These are phyloP conservation scores for Strombidium stylifer DNA, from an alignment of 73 alveolate species.

Conservation along the genomic window DNA sequence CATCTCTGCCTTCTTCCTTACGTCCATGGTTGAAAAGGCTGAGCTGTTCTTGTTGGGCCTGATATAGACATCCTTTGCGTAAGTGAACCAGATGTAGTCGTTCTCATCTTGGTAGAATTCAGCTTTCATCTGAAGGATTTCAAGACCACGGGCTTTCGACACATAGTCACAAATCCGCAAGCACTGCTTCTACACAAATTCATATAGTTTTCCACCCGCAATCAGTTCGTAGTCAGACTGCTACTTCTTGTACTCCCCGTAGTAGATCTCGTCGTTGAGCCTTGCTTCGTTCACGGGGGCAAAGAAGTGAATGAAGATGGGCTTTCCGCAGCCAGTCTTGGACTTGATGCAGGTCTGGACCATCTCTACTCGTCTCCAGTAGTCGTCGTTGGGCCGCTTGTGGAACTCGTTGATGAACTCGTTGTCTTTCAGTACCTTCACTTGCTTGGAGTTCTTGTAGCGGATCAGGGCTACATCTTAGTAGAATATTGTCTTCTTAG, in stretches of 20 bases:
- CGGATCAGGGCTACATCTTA: neutral
- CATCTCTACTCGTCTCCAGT: constrained; percentile 51
- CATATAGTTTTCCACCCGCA: constrained; percentile 5
- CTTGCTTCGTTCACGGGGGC: constrained; percentile 18
- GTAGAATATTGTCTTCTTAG: neutral
- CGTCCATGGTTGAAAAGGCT: no score
- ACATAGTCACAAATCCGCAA: constrained; percentile 43
- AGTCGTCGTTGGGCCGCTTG: constrained; percentile 47
- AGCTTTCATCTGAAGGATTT: constrained; percentile 47
- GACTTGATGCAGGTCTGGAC: constrained; percentile 48
- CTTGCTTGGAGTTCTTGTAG: constrained; percentile 5
- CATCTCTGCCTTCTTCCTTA: no score
- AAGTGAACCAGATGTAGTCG: constrained; percentile 51
- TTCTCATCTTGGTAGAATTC: constrained; percentile 53
- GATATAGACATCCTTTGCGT: constrained; percentile 29
- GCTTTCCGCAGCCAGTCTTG: constrained; percentile 40
- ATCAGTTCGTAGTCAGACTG: constrained; percentile 9
- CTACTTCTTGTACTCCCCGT: neutral
- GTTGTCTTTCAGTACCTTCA: constrained; percentile 51
- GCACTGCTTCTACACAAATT: constrained; percentile 25
- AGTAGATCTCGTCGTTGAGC: constrained; percentile 1
- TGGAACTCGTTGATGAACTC: constrained; percentile 47
- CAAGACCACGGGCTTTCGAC: constrained; percentile 32
- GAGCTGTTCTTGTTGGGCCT: constrained; percentile 18
- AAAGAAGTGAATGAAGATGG: constrained; percentile 20